Conservation (phyloP, 2,329 filamentous ascomycete species). For the Rutstroemia sp. region DNA sequence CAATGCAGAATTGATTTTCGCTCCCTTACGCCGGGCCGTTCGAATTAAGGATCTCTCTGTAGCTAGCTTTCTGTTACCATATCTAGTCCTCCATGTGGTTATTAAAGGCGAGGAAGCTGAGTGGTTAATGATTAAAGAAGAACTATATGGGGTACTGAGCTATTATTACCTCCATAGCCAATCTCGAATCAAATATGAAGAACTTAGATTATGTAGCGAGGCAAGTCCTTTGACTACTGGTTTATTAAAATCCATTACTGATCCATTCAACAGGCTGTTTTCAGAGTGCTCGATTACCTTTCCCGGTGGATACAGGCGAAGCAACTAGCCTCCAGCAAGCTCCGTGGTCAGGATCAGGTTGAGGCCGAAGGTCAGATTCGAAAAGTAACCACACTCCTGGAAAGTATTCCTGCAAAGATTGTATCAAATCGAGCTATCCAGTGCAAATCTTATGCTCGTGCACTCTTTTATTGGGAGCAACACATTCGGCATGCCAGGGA, state of each 20-base stretch:
- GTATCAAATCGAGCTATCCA: constrained; percentile 81
- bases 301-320: constrained; percentile 81
- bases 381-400: constrained; percentile 65
- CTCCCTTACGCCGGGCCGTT: constrained; percentile 73
- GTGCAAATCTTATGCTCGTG: constrained; percentile 86
- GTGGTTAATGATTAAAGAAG: constrained; percentile 57
- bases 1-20: constrained; percentile 71
- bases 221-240: constrained; percentile 38
- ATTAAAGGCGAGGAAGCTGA: constrained; percentile 61
- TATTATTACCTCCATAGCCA: constrained; percentile 41
- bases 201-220: constrained; percentile 80
- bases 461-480: constrained; percentile 91
- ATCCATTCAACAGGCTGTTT: constrained; percentile 59
- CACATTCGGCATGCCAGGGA: constrained; percentile 56
- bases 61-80: constrained; percentile 82
- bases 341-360: constrained; percentile 28
- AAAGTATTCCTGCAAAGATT: constrained; percentile 61
- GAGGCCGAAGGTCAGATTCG: constrained; percentile 39
- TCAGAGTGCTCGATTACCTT: constrained; percentile 84
- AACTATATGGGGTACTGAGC: constrained; percentile 68
- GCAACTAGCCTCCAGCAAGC: constrained; percentile 16
- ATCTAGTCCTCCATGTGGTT: constrained; percentile 75
- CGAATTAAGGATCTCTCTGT: constrained; percentile 80
- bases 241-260: constrained; percentile 15
- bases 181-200: constrained; percentile 58